Base-by-base conservation (phyloP, 306 rosid species). In the barrel medic (Medicago truncatula) region DNA sequence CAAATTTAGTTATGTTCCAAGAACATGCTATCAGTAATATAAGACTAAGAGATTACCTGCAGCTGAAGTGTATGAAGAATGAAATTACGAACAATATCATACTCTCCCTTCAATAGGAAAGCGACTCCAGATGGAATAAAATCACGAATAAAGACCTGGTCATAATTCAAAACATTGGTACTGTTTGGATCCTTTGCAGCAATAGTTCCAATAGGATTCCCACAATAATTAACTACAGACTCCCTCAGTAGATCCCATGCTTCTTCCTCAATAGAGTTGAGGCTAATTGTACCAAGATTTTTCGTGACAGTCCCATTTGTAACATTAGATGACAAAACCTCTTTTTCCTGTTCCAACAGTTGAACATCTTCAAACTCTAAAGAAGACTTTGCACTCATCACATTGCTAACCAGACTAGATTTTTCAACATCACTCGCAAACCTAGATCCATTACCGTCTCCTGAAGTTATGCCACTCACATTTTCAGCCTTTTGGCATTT, bases 121-220 rank as follows among this genome's bases (percentile, higher is more conserved):
- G 96, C 97, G 38, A 92, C 84, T 63, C 96, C 97, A 67, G 93
- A 90, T 84, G 97, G 97, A 87, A 92, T 85, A 82, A 92, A 92
- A 85, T 92, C 97, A 17, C 96, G 96, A 72, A 92, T 88, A 70
- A 92, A 92, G 82, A 92, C 96, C 71, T 92, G 97, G 77, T 92
- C 97, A 78, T 92, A 92, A 83, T 92, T 92, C 83, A 90, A 86
- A 61, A 75, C 82, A 81, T 68, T 88, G 75, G 96, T 80, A 75
- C 74, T 88, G 14, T 88, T 90, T 41, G 93, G 90, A 79, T 92
- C 97, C 63, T 76, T 85, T 44, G 97, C 96, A 20, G 96, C 97
- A 78, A 92, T 90, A 18, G 97, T 92, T 81, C 97, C 97, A 67
- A 92, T 75, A 28, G 97, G 96, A 85, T 84, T 90, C 62, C 90